Conservation (phyloP, 179 eudicot genomes). For the Beta macrorhiza region DNA sequence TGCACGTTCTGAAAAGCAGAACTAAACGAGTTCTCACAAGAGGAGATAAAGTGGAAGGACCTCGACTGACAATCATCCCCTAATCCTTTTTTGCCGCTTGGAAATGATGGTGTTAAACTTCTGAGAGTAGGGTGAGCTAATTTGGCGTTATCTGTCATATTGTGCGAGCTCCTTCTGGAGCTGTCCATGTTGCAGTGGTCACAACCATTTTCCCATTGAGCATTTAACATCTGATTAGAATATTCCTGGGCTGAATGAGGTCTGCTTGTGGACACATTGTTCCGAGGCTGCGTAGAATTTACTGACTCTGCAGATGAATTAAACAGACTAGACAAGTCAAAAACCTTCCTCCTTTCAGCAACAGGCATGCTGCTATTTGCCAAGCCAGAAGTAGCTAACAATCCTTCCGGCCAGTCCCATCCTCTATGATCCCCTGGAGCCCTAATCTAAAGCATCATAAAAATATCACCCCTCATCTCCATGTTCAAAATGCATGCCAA, state of each 20-base stretch:
- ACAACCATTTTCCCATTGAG: constrained; percentile 28
- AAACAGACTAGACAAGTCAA: constrained; percentile 41
- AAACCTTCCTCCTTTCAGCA: constrained; percentile 33
- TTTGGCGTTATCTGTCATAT: constrained; percentile 30
- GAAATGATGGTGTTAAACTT: constrained; percentile 31
- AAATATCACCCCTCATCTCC: constrained; percentile 43
- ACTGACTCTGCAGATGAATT: constrained; percentile 33
- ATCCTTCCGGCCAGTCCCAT: constrained; percentile 82
- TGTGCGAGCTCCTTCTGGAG: constrained; percentile 29
- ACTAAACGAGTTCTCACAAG: constrained; percentile 31
- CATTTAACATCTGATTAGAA: constrained; percentile 27
- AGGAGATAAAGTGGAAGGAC: constrained; percentile 21
- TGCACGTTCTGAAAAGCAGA: constrained; percentile 32
- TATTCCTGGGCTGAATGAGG: constrained; percentile 25
- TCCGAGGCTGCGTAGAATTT: constrained; percentile 34
- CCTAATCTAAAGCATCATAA: constrained; percentile 65
- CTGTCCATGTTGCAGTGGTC: constrained; percentile 26
- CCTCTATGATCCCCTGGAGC: constrained; percentile 62
- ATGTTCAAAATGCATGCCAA: constrained; percentile 41
- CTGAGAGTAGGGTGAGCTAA: constrained; percentile 22
- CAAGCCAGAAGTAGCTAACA: constrained; percentile 41
- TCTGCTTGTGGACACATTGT: constrained; percentile 28
- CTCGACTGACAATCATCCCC: constrained; percentile 29
- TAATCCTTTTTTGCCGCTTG: constrained; percentile 25
- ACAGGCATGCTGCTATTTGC: constrained; percentile 32